A percentile compares a stretch with the other conserved stretches of the same genome.
Conservation (phyloP, 2,329 filamentous ascomycete species). For the Curvularia spicifera region DNA sequence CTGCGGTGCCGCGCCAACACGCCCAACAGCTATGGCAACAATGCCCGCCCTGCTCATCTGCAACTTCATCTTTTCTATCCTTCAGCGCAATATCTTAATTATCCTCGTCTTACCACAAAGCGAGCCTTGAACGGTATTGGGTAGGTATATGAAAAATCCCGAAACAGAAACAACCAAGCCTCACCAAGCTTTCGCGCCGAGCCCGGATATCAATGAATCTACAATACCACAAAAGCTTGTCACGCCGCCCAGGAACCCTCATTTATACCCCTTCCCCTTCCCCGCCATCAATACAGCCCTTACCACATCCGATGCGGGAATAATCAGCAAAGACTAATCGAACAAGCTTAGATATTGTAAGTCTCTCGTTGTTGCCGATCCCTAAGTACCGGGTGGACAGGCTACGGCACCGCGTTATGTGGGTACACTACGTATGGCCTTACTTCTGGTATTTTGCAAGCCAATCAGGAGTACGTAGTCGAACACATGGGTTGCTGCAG, state of each 20-base stretch:
- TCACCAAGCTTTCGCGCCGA: constrained; percentile 1
- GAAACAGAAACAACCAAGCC: background rate
- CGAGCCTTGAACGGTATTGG: too few species aligned
- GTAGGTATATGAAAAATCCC: background rate
- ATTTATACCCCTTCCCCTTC: background rate
- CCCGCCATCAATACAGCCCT: background rate
- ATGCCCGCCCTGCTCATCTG: constrained; percentile 14
- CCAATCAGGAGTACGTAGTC: background rate
- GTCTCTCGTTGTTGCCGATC: too few species aligned
- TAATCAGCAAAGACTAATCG: background rate
- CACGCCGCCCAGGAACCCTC: too few species aligned
- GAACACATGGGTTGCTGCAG: background rate
- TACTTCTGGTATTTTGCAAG: too few species aligned
- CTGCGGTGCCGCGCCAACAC: constrained; percentile 24
- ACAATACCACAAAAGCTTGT: background rate
- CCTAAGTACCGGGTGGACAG: background rate
- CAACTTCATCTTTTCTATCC: constrained; percentile 10
- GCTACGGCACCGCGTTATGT: background rate
- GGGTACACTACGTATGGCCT: background rate
- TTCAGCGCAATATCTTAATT: too few species aligned
- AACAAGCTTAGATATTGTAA: background rate
- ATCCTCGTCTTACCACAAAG: background rate
- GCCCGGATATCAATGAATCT: background rate
- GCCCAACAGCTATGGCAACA: constrained; percentile 18
- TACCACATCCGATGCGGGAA: background rate